Conservation (phyloP, 176 grass and related monocot genomes). For the Ananas comosus region DNA sequence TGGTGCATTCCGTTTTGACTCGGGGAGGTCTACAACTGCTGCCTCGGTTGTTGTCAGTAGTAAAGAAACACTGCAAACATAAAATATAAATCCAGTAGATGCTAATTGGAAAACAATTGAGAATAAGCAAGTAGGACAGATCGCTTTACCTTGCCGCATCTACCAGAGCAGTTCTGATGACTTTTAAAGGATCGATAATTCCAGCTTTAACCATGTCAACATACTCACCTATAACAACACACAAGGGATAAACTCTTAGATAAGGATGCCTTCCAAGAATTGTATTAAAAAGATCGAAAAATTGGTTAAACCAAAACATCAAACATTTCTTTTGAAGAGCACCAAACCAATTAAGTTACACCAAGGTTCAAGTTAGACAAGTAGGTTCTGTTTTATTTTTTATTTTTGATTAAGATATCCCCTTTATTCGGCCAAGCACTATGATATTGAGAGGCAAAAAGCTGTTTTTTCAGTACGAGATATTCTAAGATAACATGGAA, state of each 20-base stretch:
- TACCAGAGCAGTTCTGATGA: constrained; percentile 73
- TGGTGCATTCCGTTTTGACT: constrained; percentile 24
- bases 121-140: neutral
- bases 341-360: too few species aligned
- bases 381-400: too few species aligned
- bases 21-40: constrained; percentile 48
- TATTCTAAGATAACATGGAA: too few species aligned
- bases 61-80: constrained; percentile 54
- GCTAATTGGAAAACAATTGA: neutral
- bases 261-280: constrained; percentile 3
- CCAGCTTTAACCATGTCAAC: constrained; percentile 92
- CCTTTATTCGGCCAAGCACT: too few species aligned
- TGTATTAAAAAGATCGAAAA: neutral
- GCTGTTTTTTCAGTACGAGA: too few species aligned
- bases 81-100: neutral
- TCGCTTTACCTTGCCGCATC: constrained; percentile 65
- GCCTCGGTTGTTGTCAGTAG: constrained; percentile 69
- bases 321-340: too few species aligned
- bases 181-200: constrained; percentile 82
- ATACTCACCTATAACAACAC: constrained; percentile 44
- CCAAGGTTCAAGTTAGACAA: too few species aligned
- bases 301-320: neutral
- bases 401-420: too few species aligned
- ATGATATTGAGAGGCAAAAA: too few species aligned
- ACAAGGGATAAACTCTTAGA: constrained; percentile 10